These are phyloP conservation scores for Carex kokanica DNA, from an alignment of 176 grass and related monocot species.

Conservation along the genomic window DNA sequence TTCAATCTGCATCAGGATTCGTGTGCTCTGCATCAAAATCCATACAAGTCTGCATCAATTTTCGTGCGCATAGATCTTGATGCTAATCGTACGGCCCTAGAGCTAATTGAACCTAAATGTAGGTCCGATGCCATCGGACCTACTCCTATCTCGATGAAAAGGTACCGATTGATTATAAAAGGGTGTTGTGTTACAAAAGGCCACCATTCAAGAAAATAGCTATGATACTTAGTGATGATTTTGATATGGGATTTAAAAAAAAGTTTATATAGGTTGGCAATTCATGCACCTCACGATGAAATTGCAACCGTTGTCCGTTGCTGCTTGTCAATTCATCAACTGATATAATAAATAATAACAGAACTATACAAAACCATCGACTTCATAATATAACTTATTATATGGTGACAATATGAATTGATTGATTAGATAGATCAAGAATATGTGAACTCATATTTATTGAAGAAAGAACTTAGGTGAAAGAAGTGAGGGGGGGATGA, in stretches of 20 bases:
- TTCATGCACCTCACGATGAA: not conserved
- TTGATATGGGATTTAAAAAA: not conserved
- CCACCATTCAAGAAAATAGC: too few relatives aligned
- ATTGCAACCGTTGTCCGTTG: not conserved
- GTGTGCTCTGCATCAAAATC: too few relatives aligned
- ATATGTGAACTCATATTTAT: not conserved
- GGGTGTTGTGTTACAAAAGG: too few relatives aligned
- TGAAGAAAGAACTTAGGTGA: not conserved
- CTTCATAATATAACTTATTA: not conserved
- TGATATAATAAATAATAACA: not conserved
- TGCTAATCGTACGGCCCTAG: too few relatives aligned
- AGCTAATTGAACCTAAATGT: too few relatives aligned
- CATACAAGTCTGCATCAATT: too few relatives aligned
- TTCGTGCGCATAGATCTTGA: too few relatives aligned
- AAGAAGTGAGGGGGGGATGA: too few relatives aligned
- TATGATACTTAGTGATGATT: not conserved
- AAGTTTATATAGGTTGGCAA: not conserved
- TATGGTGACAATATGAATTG: not conserved
- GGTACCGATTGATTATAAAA: too few relatives aligned
- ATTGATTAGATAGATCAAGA: slow-evolving; percentile 11
- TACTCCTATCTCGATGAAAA: too few relatives aligned
- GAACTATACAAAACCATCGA: not conserved
- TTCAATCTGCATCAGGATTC: too few relatives aligned
- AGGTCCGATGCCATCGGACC: too few relatives aligned
- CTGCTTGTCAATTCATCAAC: not conserved